Evolutionary conservation across 1,284 basidiomycete species (phyloP).

Genomic region (Ganoderma boninense): DNA sequence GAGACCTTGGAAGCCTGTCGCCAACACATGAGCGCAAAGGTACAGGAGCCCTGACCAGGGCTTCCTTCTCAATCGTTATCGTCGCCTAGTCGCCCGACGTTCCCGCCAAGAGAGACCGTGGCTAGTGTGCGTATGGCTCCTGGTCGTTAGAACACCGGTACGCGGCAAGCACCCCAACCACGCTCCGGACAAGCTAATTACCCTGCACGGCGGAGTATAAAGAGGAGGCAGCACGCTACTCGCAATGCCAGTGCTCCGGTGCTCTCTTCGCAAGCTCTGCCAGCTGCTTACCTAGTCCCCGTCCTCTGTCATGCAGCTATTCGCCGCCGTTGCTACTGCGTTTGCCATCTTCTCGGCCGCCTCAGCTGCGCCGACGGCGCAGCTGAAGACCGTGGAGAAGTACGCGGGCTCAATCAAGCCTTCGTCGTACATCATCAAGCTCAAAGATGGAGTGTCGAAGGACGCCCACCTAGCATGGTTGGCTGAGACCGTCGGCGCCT

Average conservation of each 20-base stretch:
- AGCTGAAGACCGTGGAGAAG: conserved; percentile 49
- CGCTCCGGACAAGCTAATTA: not conserved
- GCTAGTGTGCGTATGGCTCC: conserved; percentile 4
- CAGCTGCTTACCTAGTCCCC: conserved; percentile 11
- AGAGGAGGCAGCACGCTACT: not conserved
- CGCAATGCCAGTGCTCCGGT: conserved; percentile 19
- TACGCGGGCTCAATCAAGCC: conserved; percentile 35
- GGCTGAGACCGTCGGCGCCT: conserved; percentile 45
- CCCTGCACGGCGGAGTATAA: not conserved
- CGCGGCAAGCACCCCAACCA: not conserved
- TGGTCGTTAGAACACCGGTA: not conserved
- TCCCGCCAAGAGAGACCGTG: conserved; percentile 8
- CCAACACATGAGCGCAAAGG: conserved; percentile 1
- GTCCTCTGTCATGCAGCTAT: conserved; percentile 38
- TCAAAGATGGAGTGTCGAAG: conserved; percentile 60
- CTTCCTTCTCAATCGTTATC: not conserved
- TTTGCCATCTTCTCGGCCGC: conserved; percentile 39
- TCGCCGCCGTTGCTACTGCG: conserved; percentile 36
- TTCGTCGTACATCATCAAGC: conserved; percentile 63
- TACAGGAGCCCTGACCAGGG: not conserved
- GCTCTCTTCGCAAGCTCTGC: conserved; percentile 19
- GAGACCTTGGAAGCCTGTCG: not conserved
- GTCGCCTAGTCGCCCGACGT: not conserved
- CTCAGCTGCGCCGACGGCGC: conserved; percentile 39
- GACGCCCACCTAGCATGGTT: conserved; percentile 39